Base-by-base conservation (phyloP, 257 asterid species). In the Gentiana straminea region DNA sequence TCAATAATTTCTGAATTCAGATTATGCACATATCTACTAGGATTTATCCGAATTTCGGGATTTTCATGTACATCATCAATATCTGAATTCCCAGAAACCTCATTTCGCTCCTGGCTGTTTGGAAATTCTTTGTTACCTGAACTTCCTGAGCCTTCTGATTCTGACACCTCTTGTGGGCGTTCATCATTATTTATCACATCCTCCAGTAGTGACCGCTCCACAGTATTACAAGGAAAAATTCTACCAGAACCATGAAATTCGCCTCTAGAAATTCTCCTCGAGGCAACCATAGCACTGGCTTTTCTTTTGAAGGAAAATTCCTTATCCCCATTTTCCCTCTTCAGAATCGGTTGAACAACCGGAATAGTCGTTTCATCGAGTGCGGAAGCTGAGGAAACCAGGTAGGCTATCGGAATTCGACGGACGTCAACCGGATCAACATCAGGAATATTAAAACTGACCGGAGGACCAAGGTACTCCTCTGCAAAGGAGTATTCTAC, bases 401-500 rank as follows among this genome's bases (percentile, higher is more conserved):
- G 64, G 33, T 89, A 68, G 7, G 99, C 99, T 0, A 79, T 83
- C 13, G 99, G 97, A 69, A 88, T 81, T 73, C 71, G 84, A 67
- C 67, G 74, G 59, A 88, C 77, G 56, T 88, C 91, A 11, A 92
- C 75, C 46, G 99, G 99, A 56, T 68, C 71, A 24, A 80, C 79
- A 63, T 72, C 77, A 37, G 97, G 99, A 69, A 92, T 74, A 13
- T 81, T 91, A 45, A 79, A 77, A 54, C 73, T 67, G 47, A 92
- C 74, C 1, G 88, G 89, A 63, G 97, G 97, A 15, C 99, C 99
- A 55, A 67, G 70, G 67, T 88, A 88, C 77, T 85, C 99, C 56
- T 74, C 45, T 35, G 97, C 99, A 52, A 88, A 79, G 2, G 99
- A 88, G 73, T 85, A 92, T n/a, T 91, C 88, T 67, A 72, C 68